Base-by-base conservation (phyloP, 2,329 filamentous ascomycete species). In the Teratosphaeriaceae sp. region DNA sequence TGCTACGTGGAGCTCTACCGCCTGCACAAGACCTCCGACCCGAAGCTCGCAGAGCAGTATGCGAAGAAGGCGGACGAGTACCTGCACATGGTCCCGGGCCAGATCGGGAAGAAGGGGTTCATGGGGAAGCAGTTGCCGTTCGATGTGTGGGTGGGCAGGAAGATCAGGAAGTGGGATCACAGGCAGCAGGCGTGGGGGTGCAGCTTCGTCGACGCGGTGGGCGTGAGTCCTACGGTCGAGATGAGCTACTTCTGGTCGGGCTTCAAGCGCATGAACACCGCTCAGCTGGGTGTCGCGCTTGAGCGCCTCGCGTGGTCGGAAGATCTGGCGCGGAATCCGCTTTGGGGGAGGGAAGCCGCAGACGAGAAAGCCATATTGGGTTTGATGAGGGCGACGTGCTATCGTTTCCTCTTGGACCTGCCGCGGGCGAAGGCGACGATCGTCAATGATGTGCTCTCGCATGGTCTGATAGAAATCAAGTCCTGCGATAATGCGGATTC, bases 231-330 rank as follows among this genome's bases (percentile, higher is more conserved):
- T 0, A 71, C 87, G 1, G 79, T 88, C 56, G 92, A 97, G 68
- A 94, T 97, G 84, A 82, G 85, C 11, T 94, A 90, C 62, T 80
- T 97, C 55, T 97, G 89, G 89, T 89, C 87, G 58, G 90, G 89
- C 0, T 80, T 79, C 54, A 90, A 86, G 65, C 80, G 88, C 42
- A 94, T 95, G 86, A 71, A 76, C 2, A 55, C 66, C 1, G 66
- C 68, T 0, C 77, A 90, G 46, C 69, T 95, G 12, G 70, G 83
- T 37, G 67, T 71, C 31, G 85, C 80, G 0, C 61, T 87, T 27
- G 65, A 61, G 1, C 74, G 75, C n/a, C 66, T 95, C 9, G 69
- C 71, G 0, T 94, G 88, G 67, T 81, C 78, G 19, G 65, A 70
- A 54, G 72, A 72, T 26, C 71, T 76, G 11, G 80, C 83, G 45